Base-by-base conservation (phyloP, 345 rosid species). In the Salix suchowensis region DNA sequence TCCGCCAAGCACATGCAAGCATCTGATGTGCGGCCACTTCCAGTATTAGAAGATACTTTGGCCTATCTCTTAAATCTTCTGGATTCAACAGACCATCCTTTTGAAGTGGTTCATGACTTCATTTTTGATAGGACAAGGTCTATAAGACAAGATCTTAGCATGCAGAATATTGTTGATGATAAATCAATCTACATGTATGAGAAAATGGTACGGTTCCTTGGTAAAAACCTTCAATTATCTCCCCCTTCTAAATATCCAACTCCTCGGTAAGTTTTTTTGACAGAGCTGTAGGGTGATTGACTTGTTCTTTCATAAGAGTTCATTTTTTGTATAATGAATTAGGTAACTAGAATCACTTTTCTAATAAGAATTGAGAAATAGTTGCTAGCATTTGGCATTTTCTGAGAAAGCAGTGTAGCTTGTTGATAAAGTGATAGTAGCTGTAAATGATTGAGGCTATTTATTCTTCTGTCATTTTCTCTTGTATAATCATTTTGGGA, bases 121-220 rank as follows among this genome's bases (percentile, higher is more conserved):
- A 72, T 95, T 72, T 95, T 88, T 85, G 98, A 95, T 80, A 88
- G 98, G 88, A 92, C 91, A 52, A 87, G 98, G 86, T 95, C 98
- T 67, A 84, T 95, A 65, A 88, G 98, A 82, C 97, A 95, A 84
- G 98, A 95, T 79, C 90, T 92, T 60, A 90, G 87, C 83, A 95
- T 93, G 93, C 98, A 95, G 82, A 88, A 88, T 76, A 83, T 95
- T 76, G 86, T 84, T 78, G 85, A 82, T 75, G 85, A 86, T 50
- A 80, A 79, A 87, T 96, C 82, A 60, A 84, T 95, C 82, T 32
- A 46, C 88, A 88, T 95, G 83, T 92, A 88, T 4, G 97, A 93
- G 81, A 84, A 91, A 88, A 92, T 94, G 88, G 98, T 94, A 91
- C 52, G 80, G 64, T 83, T 66, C 60, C 61, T 67, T 60, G n/a